These are phyloP conservation scores for Fusarium foetens DNA, from an alignment of 2,329 filamentous ascomycete genomes.

Conservation along the genomic window DNA sequence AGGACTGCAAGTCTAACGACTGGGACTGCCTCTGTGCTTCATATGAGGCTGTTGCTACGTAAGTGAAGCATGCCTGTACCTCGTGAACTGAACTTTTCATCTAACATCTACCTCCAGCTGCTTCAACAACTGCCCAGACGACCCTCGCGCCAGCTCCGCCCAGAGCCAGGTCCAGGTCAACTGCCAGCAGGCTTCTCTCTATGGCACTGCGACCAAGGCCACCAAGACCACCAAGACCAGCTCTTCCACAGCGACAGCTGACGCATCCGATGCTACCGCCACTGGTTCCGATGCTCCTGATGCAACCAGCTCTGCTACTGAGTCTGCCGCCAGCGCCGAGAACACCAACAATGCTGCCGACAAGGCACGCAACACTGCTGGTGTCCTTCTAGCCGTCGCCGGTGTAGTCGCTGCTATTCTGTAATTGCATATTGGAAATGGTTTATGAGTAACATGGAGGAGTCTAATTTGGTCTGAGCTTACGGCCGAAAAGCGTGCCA, in stretches of 20 bases:
- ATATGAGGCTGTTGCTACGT: constrained; percentile 59
- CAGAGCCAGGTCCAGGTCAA: constrained; percentile 54
- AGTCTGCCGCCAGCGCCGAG: constrained; percentile 35
- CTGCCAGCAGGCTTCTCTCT: constrained; percentile 59
- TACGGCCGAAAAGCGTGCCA: constrained; percentile 19
- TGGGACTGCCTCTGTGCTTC: constrained; percentile 60
- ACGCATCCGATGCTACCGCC: constrained; percentile 28
- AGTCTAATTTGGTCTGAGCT: constrained; percentile 15
- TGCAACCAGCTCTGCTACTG: constrained; percentile 29
- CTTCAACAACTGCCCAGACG: constrained; percentile 67
- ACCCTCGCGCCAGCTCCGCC: constrained; percentile 51
- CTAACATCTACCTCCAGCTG: constrained; percentile 50
- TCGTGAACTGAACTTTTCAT: background rate
- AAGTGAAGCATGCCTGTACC: constrained; percentile 36
- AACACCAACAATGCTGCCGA: constrained; percentile 44
- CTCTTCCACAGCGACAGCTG: constrained; percentile 30
- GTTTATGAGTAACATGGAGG: constrained; percentile 10
- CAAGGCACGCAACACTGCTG: constrained; percentile 48
- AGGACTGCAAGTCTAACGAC: constrained; percentile 53
- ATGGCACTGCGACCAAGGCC: constrained; percentile 49
- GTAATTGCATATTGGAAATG: constrained; percentile 38
- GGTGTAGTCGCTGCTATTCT: constrained; percentile 53
- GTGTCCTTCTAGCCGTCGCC: constrained; percentile 51
- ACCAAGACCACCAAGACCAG: constrained; percentile 43
- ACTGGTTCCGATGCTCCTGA: constrained; percentile 34